Evolutionary conservation across 768 basidiomycete species (phyloP).

Genomic region (Lyophyllum semitale): DNA sequence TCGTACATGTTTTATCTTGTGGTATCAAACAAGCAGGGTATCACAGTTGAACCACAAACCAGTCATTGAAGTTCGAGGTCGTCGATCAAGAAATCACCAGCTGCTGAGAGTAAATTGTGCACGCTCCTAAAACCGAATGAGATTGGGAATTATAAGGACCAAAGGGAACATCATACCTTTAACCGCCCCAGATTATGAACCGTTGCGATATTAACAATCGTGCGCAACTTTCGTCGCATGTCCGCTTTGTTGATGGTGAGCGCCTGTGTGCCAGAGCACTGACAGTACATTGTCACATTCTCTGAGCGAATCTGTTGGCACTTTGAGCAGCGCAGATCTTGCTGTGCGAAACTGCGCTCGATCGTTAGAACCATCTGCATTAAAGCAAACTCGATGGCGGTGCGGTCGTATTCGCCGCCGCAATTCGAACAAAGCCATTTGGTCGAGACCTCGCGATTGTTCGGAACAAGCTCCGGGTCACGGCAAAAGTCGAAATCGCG

Average conservation of each 20-base stretch:
- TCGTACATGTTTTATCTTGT: neutral
- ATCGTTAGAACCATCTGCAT: conserved; percentile 73
- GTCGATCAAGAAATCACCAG: conserved; percentile 31
- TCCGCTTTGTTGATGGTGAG: conserved; percentile 76
- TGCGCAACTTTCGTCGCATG: conserved; percentile 67
- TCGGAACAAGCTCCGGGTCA: conserved; percentile 79
- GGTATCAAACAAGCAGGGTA: conserved; percentile 17
- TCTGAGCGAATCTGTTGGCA: conserved; percentile 92
- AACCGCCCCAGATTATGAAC: conserved; percentile 69
- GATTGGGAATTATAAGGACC: no score
- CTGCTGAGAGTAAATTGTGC: conserved; percentile 42
- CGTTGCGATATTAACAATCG: conserved; percentile 81
- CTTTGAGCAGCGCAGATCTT: conserved; percentile 86
- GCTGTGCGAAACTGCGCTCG: conserved; percentile 78
- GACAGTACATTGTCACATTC: conserved; percentile 82
- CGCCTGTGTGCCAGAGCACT: conserved; percentile 85
- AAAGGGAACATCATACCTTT: conserved; percentile 46
- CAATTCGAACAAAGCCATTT: conserved; percentile 77
- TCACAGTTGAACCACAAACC: neutral
- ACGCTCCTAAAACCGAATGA: conserved; percentile 38
- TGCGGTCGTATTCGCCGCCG: conserved; percentile 85
- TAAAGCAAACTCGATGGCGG: conserved; percentile 82
- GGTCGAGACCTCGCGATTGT: conserved; percentile 45
- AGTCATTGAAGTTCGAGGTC: neutral
- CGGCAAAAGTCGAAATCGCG: conserved; percentile 96